Conservation (phyloP, 2,329 filamentous ascomycete genomes). For the Aspergillus pseudoglaucus region DNA sequence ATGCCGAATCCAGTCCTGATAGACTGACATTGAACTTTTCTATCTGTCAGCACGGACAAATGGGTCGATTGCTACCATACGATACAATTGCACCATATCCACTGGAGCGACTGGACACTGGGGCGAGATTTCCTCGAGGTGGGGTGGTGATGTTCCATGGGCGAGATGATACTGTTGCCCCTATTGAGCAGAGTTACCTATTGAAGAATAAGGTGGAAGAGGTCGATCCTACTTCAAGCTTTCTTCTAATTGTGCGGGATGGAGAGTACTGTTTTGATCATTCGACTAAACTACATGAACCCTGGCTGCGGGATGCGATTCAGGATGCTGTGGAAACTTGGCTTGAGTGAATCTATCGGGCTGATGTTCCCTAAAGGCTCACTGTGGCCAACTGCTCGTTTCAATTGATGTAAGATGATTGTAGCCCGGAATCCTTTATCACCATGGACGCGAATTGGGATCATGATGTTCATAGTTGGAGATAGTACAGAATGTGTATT, state of each 20-base stretch:
- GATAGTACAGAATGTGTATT: too few relatives aligned
- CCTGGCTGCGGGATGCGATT: not conserved
- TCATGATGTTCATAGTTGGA: too few relatives aligned
- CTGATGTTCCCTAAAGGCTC: too few relatives aligned
- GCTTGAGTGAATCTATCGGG: not conserved
- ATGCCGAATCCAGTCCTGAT: too few relatives aligned
- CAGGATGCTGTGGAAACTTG: not conserved
- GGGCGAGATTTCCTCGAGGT: conserved; percentile 20
- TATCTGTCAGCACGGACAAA: too few relatives aligned
- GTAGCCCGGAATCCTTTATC: too few relatives aligned
- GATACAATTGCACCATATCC: conserved; percentile 13
- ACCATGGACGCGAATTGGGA: too few relatives aligned
- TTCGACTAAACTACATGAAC: not conserved
- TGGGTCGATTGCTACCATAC: too few relatives aligned
- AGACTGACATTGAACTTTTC: too few relatives aligned
- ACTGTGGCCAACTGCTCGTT: too few relatives aligned
- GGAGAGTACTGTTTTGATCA: not conserved
- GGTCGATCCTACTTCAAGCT: not conserved
- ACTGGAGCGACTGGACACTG: conserved; percentile 22
- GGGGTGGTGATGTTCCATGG: conserved; percentile 32
- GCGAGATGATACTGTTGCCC: conserved; percentile 6
- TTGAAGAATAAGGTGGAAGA: not conserved
- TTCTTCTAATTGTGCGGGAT: not conserved
- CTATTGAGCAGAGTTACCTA: not conserved
- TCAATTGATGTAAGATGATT: too few relatives aligned